Evolutionary conservation across 2,329 filamentous ascomycete genomes (phyloP), one percentile per base, ranked within the genome.

Genomic region (Exophiala viscosa): DNA sequence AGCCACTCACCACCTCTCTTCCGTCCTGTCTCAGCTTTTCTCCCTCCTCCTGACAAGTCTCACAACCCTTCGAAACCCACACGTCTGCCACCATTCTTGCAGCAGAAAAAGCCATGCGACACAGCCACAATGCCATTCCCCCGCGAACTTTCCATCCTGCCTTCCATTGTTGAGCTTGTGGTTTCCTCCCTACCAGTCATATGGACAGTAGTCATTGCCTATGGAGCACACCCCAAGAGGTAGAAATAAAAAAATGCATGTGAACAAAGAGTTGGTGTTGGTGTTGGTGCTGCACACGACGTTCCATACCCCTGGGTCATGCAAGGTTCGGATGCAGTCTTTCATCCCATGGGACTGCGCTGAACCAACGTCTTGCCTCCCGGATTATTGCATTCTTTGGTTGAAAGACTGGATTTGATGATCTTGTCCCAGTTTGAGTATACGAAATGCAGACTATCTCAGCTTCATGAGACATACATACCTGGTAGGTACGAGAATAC

Each of bases 41-140:
- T 48, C 34, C 23, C 15, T 38, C 54, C 50, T 57, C 54, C 54
- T 57, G 54, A 54, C 39, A 18, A 45, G 54, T 57, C 54, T 57
- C 54, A 57, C 42, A 53, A 48, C 54, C 49, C 45, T 50, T 45
- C 39, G 31, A 33, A 34, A 15, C 42, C 23, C 48, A 40, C 52
- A 45, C 41, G 44, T 43, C 51, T 52, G 48, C 52, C 55, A 55
- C 55, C 17, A 43, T 34, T 36, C 28, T 40, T 54, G 51, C 45
- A 41, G 48, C 55, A 54, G 54, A 57, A 28, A 28, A 28, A 7
- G 23, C 23, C 40, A 18, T 9, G 13, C 10, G 40, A 23, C 17
- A 13, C 17, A 42, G 17, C 40, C 17, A 42, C 40, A 18, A 42
- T 23, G 13, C 36, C 7, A 39, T 39, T 18, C 7, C 18, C 36